A percentile compares a stretch with the other conserved stretches of the same genome.
Evolutionary conservation across 192 early-diverging fungal genomes (phyloP).

Genomic region (Cetraspora pellucida): DNA sequence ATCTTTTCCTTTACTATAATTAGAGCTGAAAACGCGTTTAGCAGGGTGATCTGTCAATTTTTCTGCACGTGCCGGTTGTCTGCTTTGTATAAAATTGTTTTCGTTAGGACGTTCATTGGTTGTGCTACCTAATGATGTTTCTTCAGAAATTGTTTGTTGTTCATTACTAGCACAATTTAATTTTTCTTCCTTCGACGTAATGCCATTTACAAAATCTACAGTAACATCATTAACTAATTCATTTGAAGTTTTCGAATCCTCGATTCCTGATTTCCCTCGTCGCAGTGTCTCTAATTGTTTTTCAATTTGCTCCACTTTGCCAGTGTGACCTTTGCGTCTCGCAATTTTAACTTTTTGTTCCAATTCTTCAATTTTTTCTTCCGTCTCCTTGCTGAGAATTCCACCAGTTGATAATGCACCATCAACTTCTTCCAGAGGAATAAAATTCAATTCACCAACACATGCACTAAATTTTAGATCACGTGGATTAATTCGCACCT

Average conservation of each 20-base stretch:
- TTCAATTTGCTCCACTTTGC: slow-evolving; percentile 84
- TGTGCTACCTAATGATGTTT: slow-evolving; percentile 36
- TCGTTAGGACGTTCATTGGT: slow-evolving; percentile 15
- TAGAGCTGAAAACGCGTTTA: background rate
- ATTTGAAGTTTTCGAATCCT: slow-evolving; percentile 11
- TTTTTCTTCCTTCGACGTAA: slow-evolving; percentile 34
- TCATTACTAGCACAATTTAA: slow-evolving; percentile 29
- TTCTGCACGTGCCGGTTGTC: background rate
- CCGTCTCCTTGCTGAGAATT: slow-evolving; percentile 67
- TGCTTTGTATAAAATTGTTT: slow-evolving; percentile 19
- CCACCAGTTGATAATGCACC: slow-evolving; percentile 44
- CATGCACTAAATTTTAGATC: slow-evolving; percentile 65
- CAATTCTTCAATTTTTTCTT: slow-evolving; percentile 94
- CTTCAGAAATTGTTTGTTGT: slow-evolving; percentile 32
- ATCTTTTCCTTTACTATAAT: slow-evolving; percentile 29
- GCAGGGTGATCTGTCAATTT: background rate
- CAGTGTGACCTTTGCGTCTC: slow-evolving; percentile 78
- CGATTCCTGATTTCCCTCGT: slow-evolving; percentile 10
- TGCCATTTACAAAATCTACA: background rate
- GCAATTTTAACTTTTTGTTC: slow-evolving; percentile 99
- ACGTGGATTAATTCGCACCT: slow-evolving; percentile 72
- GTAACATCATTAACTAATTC: background rate
- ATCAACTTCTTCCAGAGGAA: slow-evolving; percentile 60
- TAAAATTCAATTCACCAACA: slow-evolving; percentile 64
- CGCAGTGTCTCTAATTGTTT: slow-evolving; percentile 76